Base-by-base conservation (phyloP, 805 yeast species). In the Nakazawaea anatomiae region DNA sequence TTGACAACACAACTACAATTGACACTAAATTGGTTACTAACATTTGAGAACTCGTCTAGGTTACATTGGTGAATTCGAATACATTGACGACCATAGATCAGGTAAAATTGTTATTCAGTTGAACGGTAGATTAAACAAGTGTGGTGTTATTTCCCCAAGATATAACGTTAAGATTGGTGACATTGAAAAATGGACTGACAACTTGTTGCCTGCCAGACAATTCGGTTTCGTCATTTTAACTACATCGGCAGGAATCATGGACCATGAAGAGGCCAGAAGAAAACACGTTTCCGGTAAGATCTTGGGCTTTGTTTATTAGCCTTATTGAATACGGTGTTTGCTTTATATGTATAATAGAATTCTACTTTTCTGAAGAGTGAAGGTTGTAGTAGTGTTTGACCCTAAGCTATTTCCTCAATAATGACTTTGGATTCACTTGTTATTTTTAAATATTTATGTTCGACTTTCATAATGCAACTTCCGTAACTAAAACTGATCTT, bases 201-300 rank as follows among this genome's bases (percentile, higher is more conserved):
- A 90, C 87, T 85, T 92, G 74, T 83, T 92, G 72, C 98, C 98
- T 74, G 96, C 98, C 63, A 90, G 98, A 87, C 98, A 92, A 80
- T 92, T 92, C 71, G 98, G 98, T 80, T 91, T 77, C 85, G 92
- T 92, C 71, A 87, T 92, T 77, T 85, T 92, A 72, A 92, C 98
- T 77, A 92, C 98, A 67, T 92, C 98, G 67, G 97, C 98, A 67
- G 99, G 99, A 80, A 92, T 92, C 68, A 90, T 92, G 96, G 98
- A 94, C 84, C 99, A 92, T 83, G 98, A 92, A 83, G 97, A 92
- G 82, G 99, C 99, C 67, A 89, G 96, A 85, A 88, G 97, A 86
- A 94, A 92, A 87, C 98, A 92, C 80, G 98, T 92, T 67, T 90
- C 97, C 64, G 99, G 99, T 77, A 92, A 92, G 83, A 87, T 92